Base-by-base conservation (phyloP, 2,329 filamentous ascomycete genomes). In the Tricladium varicosporioides region DNA sequence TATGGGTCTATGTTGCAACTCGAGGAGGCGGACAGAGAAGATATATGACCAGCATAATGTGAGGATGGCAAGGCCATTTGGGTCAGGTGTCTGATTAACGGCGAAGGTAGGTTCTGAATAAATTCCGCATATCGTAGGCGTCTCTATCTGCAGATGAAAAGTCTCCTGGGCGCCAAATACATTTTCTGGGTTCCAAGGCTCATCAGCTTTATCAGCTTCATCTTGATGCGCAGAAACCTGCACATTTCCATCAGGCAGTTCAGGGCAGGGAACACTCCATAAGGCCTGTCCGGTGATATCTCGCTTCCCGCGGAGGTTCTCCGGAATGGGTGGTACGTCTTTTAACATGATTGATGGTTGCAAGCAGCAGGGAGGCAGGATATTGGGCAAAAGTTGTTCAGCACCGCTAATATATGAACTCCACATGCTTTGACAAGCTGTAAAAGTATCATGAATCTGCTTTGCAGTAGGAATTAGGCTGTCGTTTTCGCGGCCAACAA, bases 321-420 rank as follows among this genome's bases (percentile, higher is more conserved):
- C 43, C 33, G 51, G 51, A 33, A 48, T 18, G 11, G 14, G 51
- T 15, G 51, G 51, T 16, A 44, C 14, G 36, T 51, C 49, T 46
- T 27, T 44, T 8, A 51, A 16, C 16, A 49, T 22, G 40, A 45
- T 45, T 43, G 53, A 55, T 2, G 53, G 53, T 51, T 55, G 53
- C 36, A 55, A 51, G 53, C 53, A 55, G 53, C 47, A 55, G 47
- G 53, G 10, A n/a, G 47, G 53, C 22, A 55, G 52, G 52, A 36
- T 36, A 36, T 36, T 36, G 32, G 32, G 32, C 32, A 13, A 36
- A 36, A 36, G 32, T 8, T n/a, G 43, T 48, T 48, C 52, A 14
- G 44, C 52, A 22, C n/a, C 40, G 16, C 52, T 54, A 32, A 48
- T 13, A 48, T 54, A 54, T 48, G 52, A 48, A 48, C 18, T 54